Evolutionary conservation across 2,329 filamentous ascomycete species (phyloP).

Genomic region (Exophiala alcalophila): DNA sequence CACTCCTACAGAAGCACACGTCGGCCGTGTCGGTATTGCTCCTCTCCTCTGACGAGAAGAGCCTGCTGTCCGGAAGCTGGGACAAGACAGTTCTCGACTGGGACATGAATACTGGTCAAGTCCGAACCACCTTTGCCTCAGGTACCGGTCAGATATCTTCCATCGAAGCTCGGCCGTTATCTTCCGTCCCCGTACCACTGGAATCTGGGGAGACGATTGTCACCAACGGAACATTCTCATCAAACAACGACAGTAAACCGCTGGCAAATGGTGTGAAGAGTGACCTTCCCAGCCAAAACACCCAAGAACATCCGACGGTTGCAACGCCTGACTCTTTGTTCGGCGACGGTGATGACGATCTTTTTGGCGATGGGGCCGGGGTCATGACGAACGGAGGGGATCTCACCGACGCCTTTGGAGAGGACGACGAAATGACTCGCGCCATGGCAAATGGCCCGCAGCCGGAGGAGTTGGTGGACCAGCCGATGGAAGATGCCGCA

Average conservation of each 20-base stretch:
- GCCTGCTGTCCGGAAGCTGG: constrained; percentile 89
- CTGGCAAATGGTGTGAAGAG: constrained; percentile 52
- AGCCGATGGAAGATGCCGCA: constrained; percentile 19
- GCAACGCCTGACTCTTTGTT: constrained; percentile 79
- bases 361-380: constrained; percentile 77
- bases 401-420: constrained; percentile 64
- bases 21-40: constrained; percentile 88
- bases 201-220: constrained; percentile 59
- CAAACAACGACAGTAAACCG: constrained; percentile 71
- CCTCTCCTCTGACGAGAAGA: constrained; percentile 79
- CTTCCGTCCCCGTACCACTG: constrained; percentile 69
- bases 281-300: constrained; percentile 34
- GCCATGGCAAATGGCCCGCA: constrained; percentile 65
- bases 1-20: constrained; percentile 75
- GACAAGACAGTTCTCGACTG: constrained; percentile 92
- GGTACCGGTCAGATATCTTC: constrained; percentile 81
- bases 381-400: constrained; percentile 46
- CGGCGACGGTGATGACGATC: constrained; percentile 66
- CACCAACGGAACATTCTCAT: constrained; percentile 67
- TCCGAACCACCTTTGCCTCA: constrained; percentile 71
- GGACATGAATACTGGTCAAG: constrained; percentile 84
- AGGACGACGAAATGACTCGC: constrained; percentile 77
- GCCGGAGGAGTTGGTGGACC: constrained; percentile 44
- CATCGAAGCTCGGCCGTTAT: constrained; percentile 78
- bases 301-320: constrained; percentile 56